Conservation (phyloP, 768 basidiomycete species). For the Leccinellum rugosiceps region DNA sequence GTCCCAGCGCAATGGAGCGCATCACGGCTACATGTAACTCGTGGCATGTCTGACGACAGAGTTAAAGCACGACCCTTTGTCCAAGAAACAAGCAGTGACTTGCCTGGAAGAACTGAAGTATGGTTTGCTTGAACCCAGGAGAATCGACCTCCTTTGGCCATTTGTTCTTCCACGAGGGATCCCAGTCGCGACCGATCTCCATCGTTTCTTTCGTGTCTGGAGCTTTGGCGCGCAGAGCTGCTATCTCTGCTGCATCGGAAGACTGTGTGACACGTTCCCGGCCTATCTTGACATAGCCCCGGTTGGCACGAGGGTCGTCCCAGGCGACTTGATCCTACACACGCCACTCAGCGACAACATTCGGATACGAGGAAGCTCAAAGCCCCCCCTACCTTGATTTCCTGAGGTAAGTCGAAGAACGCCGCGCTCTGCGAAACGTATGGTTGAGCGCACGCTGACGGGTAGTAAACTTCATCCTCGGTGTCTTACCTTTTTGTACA, state of each 20-base stretch:
- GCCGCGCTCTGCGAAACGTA: slow-evolving; percentile 54
- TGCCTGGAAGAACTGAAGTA: slow-evolving; percentile 75
- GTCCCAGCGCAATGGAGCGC: slow-evolving; percentile 81
- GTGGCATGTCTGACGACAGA: slow-evolving; percentile 58
- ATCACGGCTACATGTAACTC: slow-evolving; percentile 73
- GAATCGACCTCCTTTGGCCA: slow-evolving; percentile 69
- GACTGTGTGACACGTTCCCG: slow-evolving; percentile 82
- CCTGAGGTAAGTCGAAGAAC: slow-evolving; percentile 66
- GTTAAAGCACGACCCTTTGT: neutral
- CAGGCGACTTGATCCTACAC: slow-evolving; percentile 61
- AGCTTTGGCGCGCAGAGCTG: slow-evolving; percentile 63
- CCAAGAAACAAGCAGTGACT: slow-evolving; percentile 9
- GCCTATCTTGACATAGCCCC: slow-evolving; percentile 79
- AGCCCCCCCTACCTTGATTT: slow-evolving; percentile 48
- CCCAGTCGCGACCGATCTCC: slow-evolving; percentile 89
- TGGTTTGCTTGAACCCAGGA: slow-evolving; percentile 67
- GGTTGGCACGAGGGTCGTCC: slow-evolving; percentile 83
- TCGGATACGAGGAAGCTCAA: neutral
- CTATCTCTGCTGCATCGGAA: slow-evolving; percentile 68
- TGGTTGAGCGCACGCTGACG: neutral
- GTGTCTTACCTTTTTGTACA: slow-evolving; percentile 58
- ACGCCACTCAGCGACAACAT: neutral
- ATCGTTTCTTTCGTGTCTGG: slow-evolving; percentile 85
- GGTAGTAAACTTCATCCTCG: slow-evolving; percentile 2
- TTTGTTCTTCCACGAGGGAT: slow-evolving; percentile 69